Evolutionary conservation across 2,329 filamentous ascomycete species (phyloP).

Genomic region (Sporothrix pseudoabietina): DNA sequence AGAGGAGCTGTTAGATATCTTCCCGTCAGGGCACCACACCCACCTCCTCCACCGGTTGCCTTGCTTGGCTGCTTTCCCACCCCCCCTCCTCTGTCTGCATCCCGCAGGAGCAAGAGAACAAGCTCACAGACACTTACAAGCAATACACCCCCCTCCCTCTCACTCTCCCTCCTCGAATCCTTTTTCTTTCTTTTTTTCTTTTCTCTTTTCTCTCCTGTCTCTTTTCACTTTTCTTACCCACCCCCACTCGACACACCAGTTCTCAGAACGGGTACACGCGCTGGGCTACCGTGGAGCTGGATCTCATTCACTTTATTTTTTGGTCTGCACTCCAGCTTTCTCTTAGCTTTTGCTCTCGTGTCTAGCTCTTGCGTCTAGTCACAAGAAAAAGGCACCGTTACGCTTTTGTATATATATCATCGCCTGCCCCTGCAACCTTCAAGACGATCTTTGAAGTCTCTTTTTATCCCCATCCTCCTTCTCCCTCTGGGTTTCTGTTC

Average conservation of each 20-base stretch:
- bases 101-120: slow-evolving; percentile 9
- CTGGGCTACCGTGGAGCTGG: slow-evolving; percentile 33
- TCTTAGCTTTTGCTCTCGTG: slow-evolving; percentile 15
- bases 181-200: neutral
- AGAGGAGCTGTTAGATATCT: neutral
- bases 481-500: neutral
- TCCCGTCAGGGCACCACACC: neutral
- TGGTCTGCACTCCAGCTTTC: neutral
- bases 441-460: slow-evolving; percentile 13
- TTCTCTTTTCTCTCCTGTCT: neutral
- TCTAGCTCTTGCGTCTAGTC: slow-evolving; percentile 1
- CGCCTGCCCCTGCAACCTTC: slow-evolving; percentile 20
- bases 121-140: slow-evolving; percentile 16
- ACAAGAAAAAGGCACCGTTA: neutral
- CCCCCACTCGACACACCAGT: slow-evolving; percentile 21
- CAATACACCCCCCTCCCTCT: neutral
- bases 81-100: slow-evolving; percentile 13
- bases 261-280: neutral
- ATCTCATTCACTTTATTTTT: slow-evolving; percentile 23
- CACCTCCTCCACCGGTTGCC: neutral
- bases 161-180: neutral
- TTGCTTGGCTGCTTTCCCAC: slow-evolving; percentile 13
- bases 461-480: neutral
- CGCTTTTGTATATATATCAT: slow-evolving; percentile 28
- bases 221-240: slow-evolving; percentile 19